Percentiles rank a stretch among this genome's conserved stretches.
Evolutionary conservation across 306 rosid genomes (phyloP).

Genomic region (Acacia confusa): DNA sequence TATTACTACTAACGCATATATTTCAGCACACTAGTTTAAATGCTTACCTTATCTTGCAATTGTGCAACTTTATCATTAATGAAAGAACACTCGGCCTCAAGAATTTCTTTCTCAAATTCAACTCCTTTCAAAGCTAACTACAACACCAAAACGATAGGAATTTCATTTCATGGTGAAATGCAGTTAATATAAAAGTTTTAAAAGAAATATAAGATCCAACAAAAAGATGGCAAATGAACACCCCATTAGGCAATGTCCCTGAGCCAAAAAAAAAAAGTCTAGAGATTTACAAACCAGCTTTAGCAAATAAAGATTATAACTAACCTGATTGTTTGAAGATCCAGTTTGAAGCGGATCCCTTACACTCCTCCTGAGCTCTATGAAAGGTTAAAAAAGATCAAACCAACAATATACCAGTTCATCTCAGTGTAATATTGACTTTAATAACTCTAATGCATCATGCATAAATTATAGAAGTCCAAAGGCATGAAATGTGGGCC

Average conservation of each 20-base stretch:
- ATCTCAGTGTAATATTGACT: conserved; percentile 26
- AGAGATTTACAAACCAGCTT: conserved; percentile 4
- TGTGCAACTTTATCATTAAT: conserved; percentile 63
- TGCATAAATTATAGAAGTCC: conserved; percentile 11
- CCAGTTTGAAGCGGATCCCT: conserved; percentile 54
- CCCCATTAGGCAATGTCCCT: background rate
- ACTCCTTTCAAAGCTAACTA: conserved; percentile 73
- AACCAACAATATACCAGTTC: conserved; percentile 20
- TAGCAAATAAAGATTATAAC: conserved; percentile 36
- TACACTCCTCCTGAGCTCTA: conserved; percentile 73
- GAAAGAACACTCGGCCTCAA: conserved; percentile 75
- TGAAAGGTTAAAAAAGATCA: conserved; percentile 32
- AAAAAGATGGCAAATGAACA: conserved; percentile 24
- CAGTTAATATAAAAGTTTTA: conserved; percentile 12
- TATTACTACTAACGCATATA: conserved; percentile 16
- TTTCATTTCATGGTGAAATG: conserved; percentile 15
- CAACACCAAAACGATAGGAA: conserved; percentile 39
- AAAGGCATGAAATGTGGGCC: background rate
- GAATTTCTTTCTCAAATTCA: conserved; percentile 76
- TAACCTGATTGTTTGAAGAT: conserved; percentile 58
- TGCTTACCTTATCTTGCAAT: conserved; percentile 66
- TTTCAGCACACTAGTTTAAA: conserved; percentile 14
- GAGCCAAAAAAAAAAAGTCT: background rate
- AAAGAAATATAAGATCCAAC: conserved; percentile 26
- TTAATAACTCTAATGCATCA: background rate